Evolutionary conservation across 768 basidiomycete species (phyloP).

Genomic region (Russula emetica): DNA sequence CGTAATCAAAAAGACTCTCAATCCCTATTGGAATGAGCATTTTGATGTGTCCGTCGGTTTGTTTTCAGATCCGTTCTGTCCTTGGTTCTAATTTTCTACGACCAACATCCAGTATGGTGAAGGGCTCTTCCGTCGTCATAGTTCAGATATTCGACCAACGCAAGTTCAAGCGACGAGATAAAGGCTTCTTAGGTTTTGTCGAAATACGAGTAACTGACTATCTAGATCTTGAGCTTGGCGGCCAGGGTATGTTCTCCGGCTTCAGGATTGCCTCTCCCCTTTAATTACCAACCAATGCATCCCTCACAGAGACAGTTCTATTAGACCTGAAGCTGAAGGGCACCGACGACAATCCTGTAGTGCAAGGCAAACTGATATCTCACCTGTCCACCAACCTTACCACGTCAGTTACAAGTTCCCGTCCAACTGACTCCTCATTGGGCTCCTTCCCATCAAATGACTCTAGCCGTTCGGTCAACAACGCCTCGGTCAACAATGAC

Average conservation of each 20-base stretch:
- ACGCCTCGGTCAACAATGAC: too few relatives aligned
- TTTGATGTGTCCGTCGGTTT: constrained; percentile 82
- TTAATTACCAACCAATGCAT: neutral
- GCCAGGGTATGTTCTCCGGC: constrained; percentile 66
- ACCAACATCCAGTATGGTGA: constrained; percentile 66
- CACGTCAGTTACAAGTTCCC: constrained; percentile 80
- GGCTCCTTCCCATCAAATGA: constrained; percentile 55
- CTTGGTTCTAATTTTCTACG: constrained; percentile 12
- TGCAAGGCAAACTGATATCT: constrained; percentile 96
- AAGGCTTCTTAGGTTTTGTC: constrained; percentile 96
- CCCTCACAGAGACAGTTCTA: constrained; percentile 78
- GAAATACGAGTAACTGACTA: constrained; percentile 90
- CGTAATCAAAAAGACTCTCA: constrained; percentile 92
- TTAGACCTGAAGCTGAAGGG: constrained; percentile 96
- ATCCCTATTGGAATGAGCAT: constrained; percentile 96
- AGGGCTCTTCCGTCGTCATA: constrained; percentile 95
- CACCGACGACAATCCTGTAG: constrained; percentile 95
- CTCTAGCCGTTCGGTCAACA: too few relatives aligned
- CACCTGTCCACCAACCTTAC: constrained; percentile 92
- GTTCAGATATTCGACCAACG: constrained; percentile 99
- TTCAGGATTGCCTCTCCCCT: neutral
- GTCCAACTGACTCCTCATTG: constrained; percentile 57
- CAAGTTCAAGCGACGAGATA: constrained; percentile 97
- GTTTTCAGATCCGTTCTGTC: neutral
- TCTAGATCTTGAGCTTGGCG: constrained; percentile 85